Base-by-base conservation (phyloP, 495 filamentous ascomycete genomes). In the Tuber borchii region DNA sequence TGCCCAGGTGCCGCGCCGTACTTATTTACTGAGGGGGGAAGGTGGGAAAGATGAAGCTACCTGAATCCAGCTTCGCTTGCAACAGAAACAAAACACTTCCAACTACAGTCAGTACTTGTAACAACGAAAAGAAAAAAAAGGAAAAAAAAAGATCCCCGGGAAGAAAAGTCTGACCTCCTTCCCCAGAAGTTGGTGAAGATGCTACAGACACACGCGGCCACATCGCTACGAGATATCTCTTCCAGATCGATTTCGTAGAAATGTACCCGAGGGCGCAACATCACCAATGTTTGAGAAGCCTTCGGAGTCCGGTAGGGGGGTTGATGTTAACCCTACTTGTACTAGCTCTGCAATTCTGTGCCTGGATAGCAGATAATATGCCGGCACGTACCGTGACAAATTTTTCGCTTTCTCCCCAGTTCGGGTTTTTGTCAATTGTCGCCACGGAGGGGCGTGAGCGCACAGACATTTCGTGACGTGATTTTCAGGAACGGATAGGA, bases 401-500 rank as follows among this genome's bases (percentile, higher is more conserved):
- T n/a, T n/a, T 56, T 56, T 56, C 8, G 22, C 22, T 22, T 51
- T 10, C 46, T 22, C 22, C 22, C 0, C 2, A 2, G 7, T 56
- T n/a, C 22, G 20, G 20, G 39, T 40, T 20, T 48, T n/a, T n/a
- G 46, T 9, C 46, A 20, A 51, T 19, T 14, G 22, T 61, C 51
- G 56, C 56, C 56, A 17, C 56, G 16, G 56, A 17, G 3, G 3
- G 22, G 22, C 22, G 51, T 56, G 51, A 14, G 51, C 51, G 51
- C 51, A 56, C 51, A 56, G 51, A 56, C 51, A 5, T 56, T 26
- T 9, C 70, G 48, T 72, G 39, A 68, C 26, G 40, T 22, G 74
- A 72, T 77, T 69, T 77, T 69, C 69, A 69, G 73, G 76, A 19
- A 48, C 40, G 31, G 68, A 16, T 12, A n/a, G 31, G 56, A 65